These are phyloP conservation scores for Lentinula guzmanii DNA, from an alignment of 768 basidiomycete species.

Conservation along the genomic window DNA sequence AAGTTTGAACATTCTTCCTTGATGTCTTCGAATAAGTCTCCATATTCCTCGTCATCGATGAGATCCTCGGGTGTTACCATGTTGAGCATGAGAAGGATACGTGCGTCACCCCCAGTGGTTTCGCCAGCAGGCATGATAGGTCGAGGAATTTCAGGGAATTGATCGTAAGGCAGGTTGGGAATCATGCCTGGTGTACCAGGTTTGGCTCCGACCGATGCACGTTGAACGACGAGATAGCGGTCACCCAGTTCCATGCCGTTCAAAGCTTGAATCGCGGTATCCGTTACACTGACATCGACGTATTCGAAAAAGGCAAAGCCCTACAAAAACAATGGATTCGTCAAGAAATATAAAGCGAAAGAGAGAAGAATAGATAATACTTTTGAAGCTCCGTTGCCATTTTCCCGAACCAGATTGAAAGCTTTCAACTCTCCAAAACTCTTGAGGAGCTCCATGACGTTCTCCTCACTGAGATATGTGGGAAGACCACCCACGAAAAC, in stretches of 20 bases:
- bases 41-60: slow-evolving; percentile 84
- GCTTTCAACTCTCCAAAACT: slow-evolving; percentile 96
- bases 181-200: slow-evolving; percentile 58
- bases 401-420: slow-evolving; percentile 97
- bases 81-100: slow-evolving; percentile 95
- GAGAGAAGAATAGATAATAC: slow-evolving; percentile 29
- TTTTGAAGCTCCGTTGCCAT: slow-evolving; percentile 83
- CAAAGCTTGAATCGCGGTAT: slow-evolving; percentile 91
- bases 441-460: slow-evolving; percentile 96
- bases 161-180: slow-evolving; percentile 70
- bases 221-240: slow-evolving; percentile 91
- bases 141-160: slow-evolving; percentile 77
- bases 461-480: slow-evolving; percentile 93
- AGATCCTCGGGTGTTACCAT: slow-evolving; percentile 97
- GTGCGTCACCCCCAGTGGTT: slow-evolving; percentile 49
- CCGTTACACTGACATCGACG: slow-evolving; percentile 81
- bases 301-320: slow-evolving; percentile 99
- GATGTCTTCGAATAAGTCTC: slow-evolving; percentile 91
- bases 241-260: slow-evolving; percentile 99
- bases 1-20: slow-evolving; percentile 83
- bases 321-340: slow-evolving; percentile 31
- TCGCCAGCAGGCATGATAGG: slow-evolving; percentile 87
- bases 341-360: background rate
- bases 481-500: slow-evolving; percentile 96
- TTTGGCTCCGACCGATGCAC: slow-evolving; percentile 92